Base-by-base conservation (phyloP, 352 stramenopile species). In the Peronospora farinosa region DNA sequence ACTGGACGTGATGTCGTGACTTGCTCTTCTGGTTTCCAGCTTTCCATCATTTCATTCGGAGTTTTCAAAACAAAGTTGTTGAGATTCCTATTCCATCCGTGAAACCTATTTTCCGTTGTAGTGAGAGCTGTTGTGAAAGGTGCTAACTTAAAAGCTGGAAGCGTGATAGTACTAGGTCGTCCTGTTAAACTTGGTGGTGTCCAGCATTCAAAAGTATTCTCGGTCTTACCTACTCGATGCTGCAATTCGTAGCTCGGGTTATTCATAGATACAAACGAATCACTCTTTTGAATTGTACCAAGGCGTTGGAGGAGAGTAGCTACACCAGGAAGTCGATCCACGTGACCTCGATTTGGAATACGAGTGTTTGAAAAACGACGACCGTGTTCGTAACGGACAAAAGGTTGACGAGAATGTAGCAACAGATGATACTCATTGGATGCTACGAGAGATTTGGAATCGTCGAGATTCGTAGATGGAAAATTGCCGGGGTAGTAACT, bases 281-380 rank as follows among this genome's bases (percentile, higher is more conserved):
- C 40, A 1, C 23, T 60, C 7, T 15, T 13, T 15, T 59, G 46
- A 37, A 54, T 52, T 19, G 44, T 36, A 1, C 53, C 51, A 10
- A 60, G 51, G 5, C 47, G 57, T 46, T 42, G 51, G 13, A 69
- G 57, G 15, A 69, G 40, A 21, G 51, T 55, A 35, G 57, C 61
- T 10, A 69, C 33, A 2, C 56, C 57, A 0, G 61, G 61, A 12
- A 69, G 61, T 30, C 32, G 59, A n/a, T 46, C n/a, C 7, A 38
- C 40, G 5, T 58, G 36, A 25, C 41, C 36, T 52, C 53, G 54
- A 38, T 5, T 51, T 1, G 60, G 54, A n/a, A 53, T 44, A 2
- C 19, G 28, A 17, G 19, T 49, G 30, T 53, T 51, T 11, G 37
- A 28, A 4, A 48, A 44, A 23, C 21, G 40, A 33, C 35, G 48